phyloP scores from a whole-genome alignment of 2,329 filamentous ascomycete species.

The Dendryphion nanum region DNA sequence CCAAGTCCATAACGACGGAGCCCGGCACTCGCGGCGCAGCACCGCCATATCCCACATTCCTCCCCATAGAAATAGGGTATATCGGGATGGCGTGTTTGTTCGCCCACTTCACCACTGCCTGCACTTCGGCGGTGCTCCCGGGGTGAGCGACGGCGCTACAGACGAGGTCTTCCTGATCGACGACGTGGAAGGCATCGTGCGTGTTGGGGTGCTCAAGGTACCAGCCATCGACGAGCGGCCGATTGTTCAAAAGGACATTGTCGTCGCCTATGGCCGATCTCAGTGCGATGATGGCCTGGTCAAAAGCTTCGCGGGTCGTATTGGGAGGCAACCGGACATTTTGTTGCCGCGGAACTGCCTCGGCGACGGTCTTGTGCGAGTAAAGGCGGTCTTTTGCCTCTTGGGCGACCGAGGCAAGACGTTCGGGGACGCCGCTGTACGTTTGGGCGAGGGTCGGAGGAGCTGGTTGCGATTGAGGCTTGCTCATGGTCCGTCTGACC shows the following conservation, averaged over 20 bases:
- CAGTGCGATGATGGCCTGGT: constrained; percentile 12
- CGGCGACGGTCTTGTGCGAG: constrained; percentile 14
- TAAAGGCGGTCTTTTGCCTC: constrained; percentile 15
- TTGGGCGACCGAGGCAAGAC: constrained; percentile 11
- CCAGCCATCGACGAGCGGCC: constrained; percentile 19
- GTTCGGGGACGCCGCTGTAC: constrained; percentile 16
- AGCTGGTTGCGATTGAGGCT: constrained; percentile 5
- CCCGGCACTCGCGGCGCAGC: constrained; percentile 54
- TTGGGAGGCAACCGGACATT: constrained; percentile 16
- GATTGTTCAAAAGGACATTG: constrained; percentile 16
- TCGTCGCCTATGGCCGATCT: constrained; percentile 7
- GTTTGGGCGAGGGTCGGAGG: constrained; percentile 14
- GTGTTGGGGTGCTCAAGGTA: constrained; percentile 20
- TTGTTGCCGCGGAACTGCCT: constrained; percentile 13
- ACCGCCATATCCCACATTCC: constrained; percentile 57
- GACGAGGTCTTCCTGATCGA: constrained; percentile 46
- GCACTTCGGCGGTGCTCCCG: constrained; percentile 44
- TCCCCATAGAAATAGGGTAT: constrained; percentile 51
- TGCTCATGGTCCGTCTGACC: constrained; percentile 7
- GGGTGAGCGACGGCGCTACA: constrained; percentile 43
- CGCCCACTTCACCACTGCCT: constrained; percentile 46
- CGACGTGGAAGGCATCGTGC: constrained; percentile 30
- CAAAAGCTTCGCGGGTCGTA: constrained; percentile 14
- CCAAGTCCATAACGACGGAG: constrained; percentile 53
- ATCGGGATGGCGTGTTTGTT: constrained; percentile 49